These are phyloP conservation scores for Voacanga thouarsii DNA, from an alignment of 257 asterid genomes.

Conservation along the genomic window DNA sequence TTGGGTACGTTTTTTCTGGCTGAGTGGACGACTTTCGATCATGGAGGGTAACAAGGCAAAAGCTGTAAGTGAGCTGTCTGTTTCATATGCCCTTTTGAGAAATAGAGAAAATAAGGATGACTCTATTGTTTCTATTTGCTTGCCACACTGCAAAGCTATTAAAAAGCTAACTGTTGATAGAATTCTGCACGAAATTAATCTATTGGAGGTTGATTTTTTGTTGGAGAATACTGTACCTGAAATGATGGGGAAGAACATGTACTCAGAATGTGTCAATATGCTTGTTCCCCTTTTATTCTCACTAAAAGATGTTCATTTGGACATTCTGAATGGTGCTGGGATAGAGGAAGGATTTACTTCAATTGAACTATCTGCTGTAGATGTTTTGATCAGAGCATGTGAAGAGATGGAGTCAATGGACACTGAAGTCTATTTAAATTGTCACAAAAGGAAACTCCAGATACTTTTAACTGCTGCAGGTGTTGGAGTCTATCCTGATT, in stretches of 20 bases:
- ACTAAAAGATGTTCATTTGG: slow-evolving; percentile 54
- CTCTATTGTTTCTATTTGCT: slow-evolving; percentile 43
- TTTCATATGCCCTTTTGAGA: slow-evolving; percentile 56
- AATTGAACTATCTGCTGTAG: slow-evolving; percentile 81
- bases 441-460: slow-evolving; percentile 85
- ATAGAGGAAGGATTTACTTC: slow-evolving; percentile 53
- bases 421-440: slow-evolving; percentile 60
- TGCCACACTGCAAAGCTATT: slow-evolving; percentile 75
- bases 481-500: slow-evolving; percentile 36
- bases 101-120: slow-evolving; percentile 42
- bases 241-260: slow-evolving; percentile 72
- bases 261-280: slow-evolving; percentile 56
- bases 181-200: slow-evolving; percentile 68
- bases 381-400: slow-evolving; percentile 72
- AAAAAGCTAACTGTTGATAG: slow-evolving; percentile 59
- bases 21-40: slow-evolving; percentile 74
- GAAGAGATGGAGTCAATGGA: slow-evolving; percentile 61
- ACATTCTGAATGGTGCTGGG: slow-evolving; percentile 38
- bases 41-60: slow-evolving; percentile 74
- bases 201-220: slow-evolving; percentile 76
- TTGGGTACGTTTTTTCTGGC: slow-evolving; percentile 95
- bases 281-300: slow-evolving; percentile 80
- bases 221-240: slow-evolving; percentile 63
- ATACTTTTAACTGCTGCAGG: slow-evolving; percentile 69
- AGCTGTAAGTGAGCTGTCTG: slow-evolving; percentile 65